phyloP scores from a whole-genome alignment of 2,329 filamentous ascomycete species.

The Paecilomyces niveus region DNA sequence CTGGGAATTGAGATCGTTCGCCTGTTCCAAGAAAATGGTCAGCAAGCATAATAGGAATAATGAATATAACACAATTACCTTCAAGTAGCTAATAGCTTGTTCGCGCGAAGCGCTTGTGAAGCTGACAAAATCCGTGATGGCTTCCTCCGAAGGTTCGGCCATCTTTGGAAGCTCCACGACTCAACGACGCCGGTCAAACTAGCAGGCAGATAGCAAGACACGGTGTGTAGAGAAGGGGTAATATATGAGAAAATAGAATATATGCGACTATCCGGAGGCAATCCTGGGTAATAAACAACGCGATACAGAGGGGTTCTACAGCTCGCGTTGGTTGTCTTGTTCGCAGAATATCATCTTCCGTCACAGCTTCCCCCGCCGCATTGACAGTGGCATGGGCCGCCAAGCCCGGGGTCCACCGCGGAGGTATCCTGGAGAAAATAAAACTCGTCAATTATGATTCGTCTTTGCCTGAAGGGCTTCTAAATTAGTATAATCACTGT shows the following conservation, averaged over 20 bases:
- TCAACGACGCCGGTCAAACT: neutral
- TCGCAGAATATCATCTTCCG: neutral
- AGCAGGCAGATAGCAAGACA: neutral
- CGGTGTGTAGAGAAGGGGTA: neutral
- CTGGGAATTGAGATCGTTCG: conserved; percentile 37
- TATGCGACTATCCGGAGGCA: neutral
- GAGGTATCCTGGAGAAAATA: neutral
- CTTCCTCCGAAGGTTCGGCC: conserved; percentile 34
- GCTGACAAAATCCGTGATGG: conserved; percentile 33
- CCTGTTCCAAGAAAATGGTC: conserved; percentile 19
- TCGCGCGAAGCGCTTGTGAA: conserved; percentile 34
- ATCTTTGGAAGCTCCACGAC: conserved; percentile 11
- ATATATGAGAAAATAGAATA: neutral
- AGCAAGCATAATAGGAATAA: neutral
- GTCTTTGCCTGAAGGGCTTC: neutral
- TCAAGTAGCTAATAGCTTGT: conserved; percentile 34
- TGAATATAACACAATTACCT: conserved; percentile 18
- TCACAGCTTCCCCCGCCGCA: neutral
- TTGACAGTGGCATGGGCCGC: neutral
- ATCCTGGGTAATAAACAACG: neutral
- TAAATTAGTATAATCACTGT: neutral
- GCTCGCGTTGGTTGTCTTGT: neutral
- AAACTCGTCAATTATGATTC: neutral
- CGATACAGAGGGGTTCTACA: neutral
- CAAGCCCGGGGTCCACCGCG: neutral